Evolutionary conservation across 768 basidiomycete species (phyloP).

Genomic region (Suillus luteus): DNA sequence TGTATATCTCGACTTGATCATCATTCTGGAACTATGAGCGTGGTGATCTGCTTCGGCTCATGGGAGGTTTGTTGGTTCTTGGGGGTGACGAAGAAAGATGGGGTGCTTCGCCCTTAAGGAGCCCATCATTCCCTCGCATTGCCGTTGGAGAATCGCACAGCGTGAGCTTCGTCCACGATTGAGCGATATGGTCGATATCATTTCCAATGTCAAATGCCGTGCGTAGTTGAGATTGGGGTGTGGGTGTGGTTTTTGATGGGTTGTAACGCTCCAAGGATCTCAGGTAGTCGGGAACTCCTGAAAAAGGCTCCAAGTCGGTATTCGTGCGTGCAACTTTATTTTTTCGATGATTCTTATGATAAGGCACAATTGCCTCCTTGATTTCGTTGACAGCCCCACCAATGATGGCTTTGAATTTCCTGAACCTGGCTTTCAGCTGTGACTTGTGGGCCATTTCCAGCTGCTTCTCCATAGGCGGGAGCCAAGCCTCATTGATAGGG

Average conservation of each 20-base stretch:
- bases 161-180: slow-evolving; percentile 1
- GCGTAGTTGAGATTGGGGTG: neutral
- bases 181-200: neutral
- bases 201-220: neutral
- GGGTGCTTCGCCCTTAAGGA: neutral
- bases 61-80: neutral
- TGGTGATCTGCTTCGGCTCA: neutral
- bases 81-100: neutral
- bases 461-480: slow-evolving; percentile 4
- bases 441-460: neutral
- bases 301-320: neutral
- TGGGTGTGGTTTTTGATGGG: neutral
- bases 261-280: neutral
- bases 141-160: slow-evolving; percentile 8
- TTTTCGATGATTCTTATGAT: neutral
- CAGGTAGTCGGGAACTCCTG: neutral
- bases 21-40: neutral
- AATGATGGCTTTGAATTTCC: neutral
- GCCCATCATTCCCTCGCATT: neutral
- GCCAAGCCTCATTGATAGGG: slow-evolving; percentile 1
- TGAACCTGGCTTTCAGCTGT: slow-evolving; percentile 1
- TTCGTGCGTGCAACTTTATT: neutral
- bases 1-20: slow-evolving; percentile 1
- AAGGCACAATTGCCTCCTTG: neutral
- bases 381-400: slow-evolving; percentile 4